These are phyloP conservation scores for Colletotrichum eleusines DNA, from an alignment of 2,329 filamentous ascomycete species.

Conservation along the genomic window DNA sequence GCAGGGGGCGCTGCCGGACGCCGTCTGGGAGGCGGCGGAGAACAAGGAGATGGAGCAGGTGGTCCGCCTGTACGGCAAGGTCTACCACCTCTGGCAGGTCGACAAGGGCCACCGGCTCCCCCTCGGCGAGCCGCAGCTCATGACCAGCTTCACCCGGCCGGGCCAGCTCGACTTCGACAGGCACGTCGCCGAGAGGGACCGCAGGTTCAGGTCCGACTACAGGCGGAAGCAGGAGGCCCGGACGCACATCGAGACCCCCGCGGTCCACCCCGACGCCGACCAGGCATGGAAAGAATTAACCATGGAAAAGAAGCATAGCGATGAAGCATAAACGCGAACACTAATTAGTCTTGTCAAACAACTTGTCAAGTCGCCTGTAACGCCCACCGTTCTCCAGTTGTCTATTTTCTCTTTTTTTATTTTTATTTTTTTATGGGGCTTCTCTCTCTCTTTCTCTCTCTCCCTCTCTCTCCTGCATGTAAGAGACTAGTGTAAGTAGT, in stretches of 20 bases:
- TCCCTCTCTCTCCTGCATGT: background rate
- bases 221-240: slow-evolving; percentile 58
- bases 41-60: slow-evolving; percentile 84
- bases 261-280: slow-evolving; percentile 53
- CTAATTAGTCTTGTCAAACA: slow-evolving; percentile 25
- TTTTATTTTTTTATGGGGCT: background rate
- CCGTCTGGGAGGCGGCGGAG: slow-evolving; percentile 81
- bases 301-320: background rate
- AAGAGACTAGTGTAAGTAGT: too few relatives aligned
- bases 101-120: slow-evolving; percentile 75
- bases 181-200: slow-evolving; percentile 59
- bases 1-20: slow-evolving; percentile 67
- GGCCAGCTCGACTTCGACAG: slow-evolving; percentile 62
- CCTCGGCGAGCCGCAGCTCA: slow-evolving; percentile 64
- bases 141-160: slow-evolving; percentile 65
- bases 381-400: background rate
- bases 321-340: slow-evolving; percentile 15
- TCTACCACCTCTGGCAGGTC: slow-evolving; percentile 88
- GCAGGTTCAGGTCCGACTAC: slow-evolving; percentile 60
- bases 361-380: slow-evolving; percentile 13
- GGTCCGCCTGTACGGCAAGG: slow-evolving; percentile 82
- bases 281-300: slow-evolving; percentile 40
- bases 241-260: slow-evolving; percentile 55
- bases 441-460: too few relatives aligned
- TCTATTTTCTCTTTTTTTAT: too few relatives aligned